Percentiles rank a stretch among this genome's conserved stretches.
phyloP scores from a whole-genome alignment of 208 protist species.

The Leishmania tarentolae region DNA sequence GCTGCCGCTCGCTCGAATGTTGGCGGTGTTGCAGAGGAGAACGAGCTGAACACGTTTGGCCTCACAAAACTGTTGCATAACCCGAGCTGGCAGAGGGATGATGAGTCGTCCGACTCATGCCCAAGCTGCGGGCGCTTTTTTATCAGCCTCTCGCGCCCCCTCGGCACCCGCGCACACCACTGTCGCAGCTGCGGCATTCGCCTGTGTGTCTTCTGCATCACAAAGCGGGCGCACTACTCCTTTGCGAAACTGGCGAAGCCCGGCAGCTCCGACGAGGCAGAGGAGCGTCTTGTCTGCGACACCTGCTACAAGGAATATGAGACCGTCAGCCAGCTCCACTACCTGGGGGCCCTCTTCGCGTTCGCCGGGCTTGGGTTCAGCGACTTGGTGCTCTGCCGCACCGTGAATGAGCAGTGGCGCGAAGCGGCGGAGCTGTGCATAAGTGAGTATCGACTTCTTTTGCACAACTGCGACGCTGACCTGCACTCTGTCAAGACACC shows the following conservation, averaged over 20 bases:
- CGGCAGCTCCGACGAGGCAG: constrained; percentile 44
- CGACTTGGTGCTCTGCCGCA: constrained; percentile 65
- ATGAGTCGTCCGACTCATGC: constrained; percentile 48
- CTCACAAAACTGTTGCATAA: constrained; percentile 50
- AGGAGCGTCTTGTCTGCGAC: constrained; percentile 61
- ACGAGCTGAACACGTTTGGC: constrained; percentile 45
- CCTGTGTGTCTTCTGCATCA: constrained; percentile 62
- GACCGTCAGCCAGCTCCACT: constrained; percentile 52
- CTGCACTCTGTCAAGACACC: constrained; percentile 45
- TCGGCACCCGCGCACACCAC: constrained; percentile 52
- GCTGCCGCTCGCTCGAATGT: not conserved
- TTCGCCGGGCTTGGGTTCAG: constrained; percentile 57
- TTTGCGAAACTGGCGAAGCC: constrained; percentile 76
- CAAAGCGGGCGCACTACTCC: constrained; percentile 54
- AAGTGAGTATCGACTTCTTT: constrained; percentile 65
- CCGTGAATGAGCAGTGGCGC: constrained; percentile 65
- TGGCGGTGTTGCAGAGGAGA: constrained; percentile 17
- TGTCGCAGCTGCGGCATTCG: constrained; percentile 74
- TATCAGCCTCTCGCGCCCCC: constrained; percentile 28
- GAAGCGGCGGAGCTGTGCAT: constrained; percentile 79
- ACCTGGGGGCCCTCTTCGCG: constrained; percentile 65
- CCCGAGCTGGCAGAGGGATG: constrained; percentile 61
- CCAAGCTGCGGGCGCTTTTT: constrained; percentile 46
- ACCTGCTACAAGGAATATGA: constrained; percentile 58
- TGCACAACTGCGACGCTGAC: constrained; percentile 56